Percentiles rank a stretch among this genome's conserved stretches.
These are phyloP conservation scores for Asterochloris sp. DNA, from an alignment of 139 green algal genomes.

Conservation along the genomic window DNA sequence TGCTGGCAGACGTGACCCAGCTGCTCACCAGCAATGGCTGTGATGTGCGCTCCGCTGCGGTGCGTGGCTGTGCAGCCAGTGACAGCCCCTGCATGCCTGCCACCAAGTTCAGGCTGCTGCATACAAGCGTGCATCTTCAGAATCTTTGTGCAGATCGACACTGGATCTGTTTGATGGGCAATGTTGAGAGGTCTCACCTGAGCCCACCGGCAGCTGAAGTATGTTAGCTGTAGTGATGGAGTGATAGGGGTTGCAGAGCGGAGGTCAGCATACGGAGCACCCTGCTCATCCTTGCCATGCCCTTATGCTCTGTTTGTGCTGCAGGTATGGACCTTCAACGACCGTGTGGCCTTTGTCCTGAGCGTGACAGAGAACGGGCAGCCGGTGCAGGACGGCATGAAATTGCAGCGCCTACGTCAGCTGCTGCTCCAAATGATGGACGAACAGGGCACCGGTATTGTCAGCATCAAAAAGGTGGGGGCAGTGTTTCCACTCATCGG, in stretches of 20 bases:
- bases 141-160: not conserved
- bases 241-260: too few relatives aligned
- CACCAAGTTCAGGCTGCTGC: not conserved
- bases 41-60: slow-evolving; percentile 77
- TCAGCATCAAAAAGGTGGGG: slow-evolving; percentile 54
- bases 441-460: slow-evolving; percentile 39
- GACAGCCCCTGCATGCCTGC: not conserved
- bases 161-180: too few relatives aligned
- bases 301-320: not conserved
- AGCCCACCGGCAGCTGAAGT: too few relatives aligned
- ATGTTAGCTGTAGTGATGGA: too few relatives aligned
- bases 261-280: too few relatives aligned
- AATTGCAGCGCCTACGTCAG: slow-evolving; percentile 57
- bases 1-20: slow-evolving; percentile 81
- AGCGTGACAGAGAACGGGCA: slow-evolving; percentile 66
- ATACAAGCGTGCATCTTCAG: not conserved
- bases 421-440: slow-evolving; percentile 70
- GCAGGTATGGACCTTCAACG: slow-evolving; percentile 82
- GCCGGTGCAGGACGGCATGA: slow-evolving; percentile 56
- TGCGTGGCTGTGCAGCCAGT: slow-evolving; percentile 30
- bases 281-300: not conserved
- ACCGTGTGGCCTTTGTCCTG: slow-evolving; percentile 76
- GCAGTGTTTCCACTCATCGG: too few relatives aligned
- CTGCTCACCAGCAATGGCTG: slow-evolving; percentile 79
- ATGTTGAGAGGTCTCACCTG: too few relatives aligned